Conservation (phyloP, 345 rosid species). For the Rhizophora apiculata region DNA sequence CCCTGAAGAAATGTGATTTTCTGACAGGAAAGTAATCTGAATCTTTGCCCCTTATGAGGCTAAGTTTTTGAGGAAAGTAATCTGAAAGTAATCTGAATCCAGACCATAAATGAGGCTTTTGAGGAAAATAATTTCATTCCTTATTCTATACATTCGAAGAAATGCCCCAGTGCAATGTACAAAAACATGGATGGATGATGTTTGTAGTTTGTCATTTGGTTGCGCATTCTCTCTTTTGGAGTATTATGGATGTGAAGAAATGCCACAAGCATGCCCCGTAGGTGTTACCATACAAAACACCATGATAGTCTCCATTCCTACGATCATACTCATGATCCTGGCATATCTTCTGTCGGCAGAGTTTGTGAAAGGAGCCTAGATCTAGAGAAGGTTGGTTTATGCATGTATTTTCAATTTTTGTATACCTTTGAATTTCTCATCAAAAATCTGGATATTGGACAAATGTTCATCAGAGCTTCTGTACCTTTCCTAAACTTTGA, state of each 20-base stretch:
- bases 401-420: not conserved
- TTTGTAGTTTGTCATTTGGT: not conserved
- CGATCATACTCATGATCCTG: constrained; percentile 94
- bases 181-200: not conserved
- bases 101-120: too few relatives aligned
- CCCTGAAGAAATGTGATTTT: too few relatives aligned
- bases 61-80: too few relatives aligned
- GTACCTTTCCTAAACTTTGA: not conserved
- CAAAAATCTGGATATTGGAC: not conserved
- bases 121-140: too few relatives aligned
- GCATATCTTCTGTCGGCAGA: constrained; percentile 93
- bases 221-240: not conserved
- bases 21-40: too few relatives aligned
- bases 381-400: constrained; percentile 93
- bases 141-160: too few relatives aligned
- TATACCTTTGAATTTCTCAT: not conserved
- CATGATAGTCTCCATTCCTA: constrained; percentile 65
- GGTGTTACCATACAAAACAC: constrained; percentile 48
- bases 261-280: too few relatives aligned
- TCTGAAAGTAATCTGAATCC: too few relatives aligned
- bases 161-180: too few relatives aligned
- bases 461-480: not conserved
- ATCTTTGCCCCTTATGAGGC: too few relatives aligned
- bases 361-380: constrained; percentile 90
- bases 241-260: too few relatives aligned